Percentiles rank a stretch among this genome's conserved stretches.
phyloP scores from a whole-genome alignment of 805 yeast species.

The Lipomyces sp. region DNA sequence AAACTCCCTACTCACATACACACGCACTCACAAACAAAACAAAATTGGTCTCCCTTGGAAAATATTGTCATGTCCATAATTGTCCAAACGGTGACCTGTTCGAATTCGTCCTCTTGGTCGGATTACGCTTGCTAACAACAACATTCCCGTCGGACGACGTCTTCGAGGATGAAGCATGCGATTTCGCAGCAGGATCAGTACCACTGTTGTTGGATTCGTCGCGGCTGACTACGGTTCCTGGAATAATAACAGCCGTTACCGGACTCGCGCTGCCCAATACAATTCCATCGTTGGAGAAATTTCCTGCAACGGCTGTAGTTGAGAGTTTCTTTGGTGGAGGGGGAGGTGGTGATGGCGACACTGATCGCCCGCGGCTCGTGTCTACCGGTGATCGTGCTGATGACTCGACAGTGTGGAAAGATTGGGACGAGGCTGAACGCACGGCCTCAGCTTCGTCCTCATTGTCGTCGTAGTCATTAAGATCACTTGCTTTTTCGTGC shows the following conservation, averaged over 20 bases:
- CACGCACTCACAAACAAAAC: too few relatives aligned
- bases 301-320: not conserved
- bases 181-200: not conserved
- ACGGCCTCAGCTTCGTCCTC: slow-evolving; percentile 6
- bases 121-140: too few relatives aligned
- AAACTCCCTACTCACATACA: too few relatives aligned
- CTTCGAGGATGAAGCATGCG: not conserved
- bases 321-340: slow-evolving; percentile 7
- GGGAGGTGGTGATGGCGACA: slow-evolving; percentile 8
- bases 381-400: slow-evolving; percentile 10
- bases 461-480: slow-evolving; percentile 9
- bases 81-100: slow-evolving; percentile 17
- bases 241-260: slow-evolving; percentile 24
- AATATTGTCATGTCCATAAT: slow-evolving; percentile 3
- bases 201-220: slow-evolving; percentile 2
- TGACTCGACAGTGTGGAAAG: not conserved
- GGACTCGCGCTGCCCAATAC: slow-evolving; percentile 20
- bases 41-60: too few relatives aligned
- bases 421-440: slow-evolving; percentile 3
- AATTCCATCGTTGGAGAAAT: slow-evolving; percentile 17
- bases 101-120: slow-evolving; percentile 6
- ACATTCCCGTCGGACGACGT: not conserved
- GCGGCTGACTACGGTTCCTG: slow-evolving; percentile 18
- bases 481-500: not conserved
- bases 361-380: slow-evolving; percentile 13